Evolutionary conservation across 805 yeast species (phyloP).

Genomic region (Spencermartinsiella europaea): DNA sequence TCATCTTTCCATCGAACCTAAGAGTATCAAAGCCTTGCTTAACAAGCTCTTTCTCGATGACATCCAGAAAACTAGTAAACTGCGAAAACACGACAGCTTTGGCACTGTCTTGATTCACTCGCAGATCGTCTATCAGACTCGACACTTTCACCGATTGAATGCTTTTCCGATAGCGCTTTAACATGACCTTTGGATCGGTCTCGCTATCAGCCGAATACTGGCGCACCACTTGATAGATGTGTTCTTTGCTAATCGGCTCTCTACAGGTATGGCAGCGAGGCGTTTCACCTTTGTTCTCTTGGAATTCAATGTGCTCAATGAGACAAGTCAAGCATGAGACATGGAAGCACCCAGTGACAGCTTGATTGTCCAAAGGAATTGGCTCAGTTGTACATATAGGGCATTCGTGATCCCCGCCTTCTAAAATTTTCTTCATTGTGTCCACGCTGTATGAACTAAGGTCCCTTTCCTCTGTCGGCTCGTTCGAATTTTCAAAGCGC

Average conservation of each 20-base stretch:
- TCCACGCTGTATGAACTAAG: conserved; percentile 20
- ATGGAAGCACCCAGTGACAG: conserved; percentile 77
- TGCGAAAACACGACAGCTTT: conserved; percentile 88
- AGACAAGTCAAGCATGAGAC: conserved; percentile 70
- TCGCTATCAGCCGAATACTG: conserved; percentile 22
- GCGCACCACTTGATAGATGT: conserved; percentile 42
- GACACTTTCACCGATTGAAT: conserved; percentile 65
- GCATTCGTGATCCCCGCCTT: conserved; percentile 57
- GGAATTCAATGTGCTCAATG: conserved; percentile 68
- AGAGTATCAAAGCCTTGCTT: conserved; percentile 47
- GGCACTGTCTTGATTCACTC: conserved; percentile 39
- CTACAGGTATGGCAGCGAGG: conserved; percentile 79
- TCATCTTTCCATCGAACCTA: conserved; percentile 80
- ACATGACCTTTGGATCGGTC: conserved; percentile 10
- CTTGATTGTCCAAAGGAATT: conserved; percentile 46
- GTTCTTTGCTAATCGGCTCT: conserved; percentile 42
- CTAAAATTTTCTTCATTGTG: conserved; percentile 25
- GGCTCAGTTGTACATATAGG: conserved; percentile 76
- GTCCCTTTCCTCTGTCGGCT: conserved; percentile 14
- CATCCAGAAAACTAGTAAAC: conserved; percentile 75
- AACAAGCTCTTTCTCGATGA: conserved; percentile 58
- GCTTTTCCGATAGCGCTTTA: conserved; percentile 30
- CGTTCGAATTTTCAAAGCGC: conserved; percentile 14
- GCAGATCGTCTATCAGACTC: conserved; percentile 59
- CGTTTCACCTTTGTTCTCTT: conserved; percentile 40